Evolutionary conservation across 2,329 filamentous ascomycete genomes (phyloP).

Genomic region (Monosporascus sp.): DNA sequence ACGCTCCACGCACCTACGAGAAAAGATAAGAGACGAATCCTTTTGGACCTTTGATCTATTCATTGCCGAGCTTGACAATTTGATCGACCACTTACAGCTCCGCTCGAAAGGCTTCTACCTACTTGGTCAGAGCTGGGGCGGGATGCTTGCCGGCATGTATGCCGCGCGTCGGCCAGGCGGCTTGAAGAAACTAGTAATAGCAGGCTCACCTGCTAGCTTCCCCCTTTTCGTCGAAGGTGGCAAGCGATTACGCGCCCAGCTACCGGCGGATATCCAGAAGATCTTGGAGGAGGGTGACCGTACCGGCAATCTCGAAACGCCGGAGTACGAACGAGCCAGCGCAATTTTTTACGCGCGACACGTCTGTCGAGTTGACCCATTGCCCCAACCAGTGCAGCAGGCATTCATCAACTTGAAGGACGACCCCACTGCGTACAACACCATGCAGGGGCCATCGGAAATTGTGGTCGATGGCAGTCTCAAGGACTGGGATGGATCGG

Average conservation of each 20-base stretch:
- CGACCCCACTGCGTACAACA: slow-evolving; percentile 13
- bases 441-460: slow-evolving; percentile 18
- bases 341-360: slow-evolving; percentile 8
- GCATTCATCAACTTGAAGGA: slow-evolving; percentile 13
- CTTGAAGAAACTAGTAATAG: slow-evolving; percentile 10
- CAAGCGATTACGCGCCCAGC: slow-evolving; percentile 6
- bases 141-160: slow-evolving; percentile 6
- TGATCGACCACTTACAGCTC: slow-evolving; percentile 5
- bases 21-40: slow-evolving; percentile 29
- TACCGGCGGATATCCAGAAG: slow-evolving; percentile 12
- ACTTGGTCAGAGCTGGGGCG: not conserved
- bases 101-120: slow-evolving; percentile 1
- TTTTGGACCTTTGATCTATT: slow-evolving; percentile 12
- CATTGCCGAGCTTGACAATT: slow-evolving; percentile 9
- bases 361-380: slow-evolving; percentile 13
- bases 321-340: slow-evolving; percentile 10
- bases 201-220: slow-evolving; percentile 12
- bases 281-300: slow-evolving; percentile 13
- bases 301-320: slow-evolving; percentile 11
- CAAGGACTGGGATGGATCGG: slow-evolving; percentile 18
- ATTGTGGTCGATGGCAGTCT: slow-evolving; percentile 15
- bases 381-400: slow-evolving; percentile 7
- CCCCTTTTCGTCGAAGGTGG: slow-evolving; percentile 10
- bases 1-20: slow-evolving; percentile 37
- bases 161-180: slow-evolving; percentile 3